Percentiles rank a stretch among this genome's conserved stretches.
phyloP scores from a whole-genome alignment of 2,329 filamentous ascomycete species.

The Pleomassaria siparia region DNA sequence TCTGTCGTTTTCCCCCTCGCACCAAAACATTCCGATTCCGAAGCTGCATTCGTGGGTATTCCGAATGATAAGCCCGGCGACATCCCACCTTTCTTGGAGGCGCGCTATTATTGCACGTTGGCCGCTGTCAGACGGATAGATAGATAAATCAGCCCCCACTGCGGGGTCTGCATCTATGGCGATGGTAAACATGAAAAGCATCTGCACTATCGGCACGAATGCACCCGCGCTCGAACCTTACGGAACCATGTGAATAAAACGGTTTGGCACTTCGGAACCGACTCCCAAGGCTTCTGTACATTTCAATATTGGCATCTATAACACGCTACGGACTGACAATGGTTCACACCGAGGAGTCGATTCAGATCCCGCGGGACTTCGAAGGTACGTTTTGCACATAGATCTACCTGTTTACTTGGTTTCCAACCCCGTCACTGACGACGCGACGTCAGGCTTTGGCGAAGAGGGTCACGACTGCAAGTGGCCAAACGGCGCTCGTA shows the following conservation, averaged over 20 bases:
- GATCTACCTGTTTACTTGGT: too few relatives aligned
- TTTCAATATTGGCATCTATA: not conserved
- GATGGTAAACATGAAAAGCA: too few relatives aligned
- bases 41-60: not conserved
- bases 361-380: slow-evolving; percentile 44
- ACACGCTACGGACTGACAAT: slow-evolving; percentile 9
- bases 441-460: slow-evolving; percentile 11
- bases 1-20: too few relatives aligned
- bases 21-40: slow-evolving; percentile 1
- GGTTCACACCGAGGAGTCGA: slow-evolving; percentile 35
- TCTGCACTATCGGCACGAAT: not conserved
- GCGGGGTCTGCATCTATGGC: slow-evolving; percentile 1
- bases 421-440: not conserved
- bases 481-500: slow-evolving; percentile 36
- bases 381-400: slow-evolving; percentile 25
- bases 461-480: slow-evolving; percentile 35
- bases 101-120: not conserved
- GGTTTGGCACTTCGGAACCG: not conserved
- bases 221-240: not conserved
- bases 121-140: not conserved
- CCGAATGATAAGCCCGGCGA: not conserved
- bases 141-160: too few relatives aligned
- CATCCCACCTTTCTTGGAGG: not conserved
- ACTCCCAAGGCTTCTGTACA: not conserved
- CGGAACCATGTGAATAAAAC: not conserved